A percentile compares a stretch with the other conserved stretches of the same genome.
phyloP scores from a whole-genome alignment of 2,329 filamentous ascomycete genomes.

The Pseudopithomyces chartarum region DNA sequence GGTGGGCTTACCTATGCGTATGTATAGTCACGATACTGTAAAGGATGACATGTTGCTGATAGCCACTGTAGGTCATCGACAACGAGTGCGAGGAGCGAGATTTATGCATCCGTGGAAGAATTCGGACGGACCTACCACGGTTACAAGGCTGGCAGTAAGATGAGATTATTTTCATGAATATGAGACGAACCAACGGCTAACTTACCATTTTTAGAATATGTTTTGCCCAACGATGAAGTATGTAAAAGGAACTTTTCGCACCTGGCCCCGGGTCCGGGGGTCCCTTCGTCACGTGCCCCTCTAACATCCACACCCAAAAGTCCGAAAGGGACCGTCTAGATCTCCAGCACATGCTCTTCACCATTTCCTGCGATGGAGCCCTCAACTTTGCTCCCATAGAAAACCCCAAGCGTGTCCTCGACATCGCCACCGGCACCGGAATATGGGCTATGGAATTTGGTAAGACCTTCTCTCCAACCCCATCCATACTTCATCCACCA shows the following conservation, averaged over 20 bases:
- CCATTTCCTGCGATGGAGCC: conserved; percentile 18
- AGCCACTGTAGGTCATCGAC: conserved; percentile 13
- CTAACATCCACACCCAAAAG: conserved; percentile 11
- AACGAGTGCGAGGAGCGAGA: conserved; percentile 17
- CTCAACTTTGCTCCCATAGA: conserved; percentile 20
- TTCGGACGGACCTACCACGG: conserved; percentile 25
- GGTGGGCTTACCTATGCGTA: conserved; percentile 25
- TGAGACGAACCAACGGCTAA: not conserved
- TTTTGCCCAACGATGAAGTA: conserved; percentile 30
- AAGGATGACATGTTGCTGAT: not conserved
- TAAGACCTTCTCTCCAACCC: not conserved
- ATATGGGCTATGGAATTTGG: conserved; percentile 17
- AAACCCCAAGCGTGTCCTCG: conserved; percentile 17
- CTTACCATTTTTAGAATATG: conserved; percentile 19
- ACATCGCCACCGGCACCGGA: conserved; percentile 29
- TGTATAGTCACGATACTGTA: not conserved
- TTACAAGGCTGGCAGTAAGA: conserved; percentile 23
- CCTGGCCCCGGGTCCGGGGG: not conserved
- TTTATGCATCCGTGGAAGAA: conserved; percentile 19
- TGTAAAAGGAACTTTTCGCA: not conserved
- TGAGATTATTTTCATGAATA: not conserved
- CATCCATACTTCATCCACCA: not conserved
- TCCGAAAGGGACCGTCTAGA: conserved; percentile 29
- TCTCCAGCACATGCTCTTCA: conserved; percentile 30
- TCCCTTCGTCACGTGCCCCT: not conserved